Percentiles rank a stretch among this genome's conserved stretches.
These are phyloP conservation scores for Quercus aquifolioides DNA, from an alignment of 306 rosid species.

Conservation along the genomic window DNA sequence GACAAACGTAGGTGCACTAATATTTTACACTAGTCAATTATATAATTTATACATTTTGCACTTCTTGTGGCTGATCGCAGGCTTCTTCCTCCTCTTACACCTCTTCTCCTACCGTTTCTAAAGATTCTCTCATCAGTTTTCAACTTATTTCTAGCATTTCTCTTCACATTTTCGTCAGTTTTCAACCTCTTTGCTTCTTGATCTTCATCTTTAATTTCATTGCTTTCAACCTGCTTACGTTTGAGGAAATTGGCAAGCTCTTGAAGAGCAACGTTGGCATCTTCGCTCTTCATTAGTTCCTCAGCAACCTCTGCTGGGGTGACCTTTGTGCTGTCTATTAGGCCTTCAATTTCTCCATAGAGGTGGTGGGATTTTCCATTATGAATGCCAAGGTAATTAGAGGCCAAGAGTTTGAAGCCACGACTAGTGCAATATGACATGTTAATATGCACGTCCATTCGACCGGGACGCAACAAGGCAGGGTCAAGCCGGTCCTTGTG, in stretches of 20 bases:
- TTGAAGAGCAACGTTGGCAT: constrained; percentile 17
- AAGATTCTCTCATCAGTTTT: neutral
- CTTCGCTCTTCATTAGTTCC: constrained; percentile 45
- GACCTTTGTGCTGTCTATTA: constrained; percentile 19
- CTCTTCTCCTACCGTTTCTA: too few species aligned
- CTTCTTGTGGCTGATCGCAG: too few species aligned
- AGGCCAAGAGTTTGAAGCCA: constrained; percentile 27
- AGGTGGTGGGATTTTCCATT: neutral
- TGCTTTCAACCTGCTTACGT: constrained; percentile 11
- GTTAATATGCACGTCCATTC: constrained; percentile 49
- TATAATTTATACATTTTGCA: too few species aligned
- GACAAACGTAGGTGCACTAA: too few species aligned
- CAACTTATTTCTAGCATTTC: neutral
- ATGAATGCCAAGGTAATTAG: constrained; percentile 32
- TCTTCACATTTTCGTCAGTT: neutral
- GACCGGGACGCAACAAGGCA: constrained; percentile 39
- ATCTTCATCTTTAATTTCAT: neutral
- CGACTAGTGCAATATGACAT: constrained; percentile 37
- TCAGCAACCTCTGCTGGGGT: constrained; percentile 47
- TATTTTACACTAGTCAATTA: too few species aligned
- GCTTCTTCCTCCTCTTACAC: too few species aligned
- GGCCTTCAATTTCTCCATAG: constrained; percentile 6
- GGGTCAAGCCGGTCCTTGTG: constrained; percentile 38
- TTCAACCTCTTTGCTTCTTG: constrained; percentile 9
- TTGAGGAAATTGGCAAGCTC: constrained; percentile 30